A percentile compares a stretch with the other conserved stretches of the same genome.
phyloP scores from a whole-genome alignment of 2,329 filamentous ascomycete species.

The Diplodia seriata region DNA sequence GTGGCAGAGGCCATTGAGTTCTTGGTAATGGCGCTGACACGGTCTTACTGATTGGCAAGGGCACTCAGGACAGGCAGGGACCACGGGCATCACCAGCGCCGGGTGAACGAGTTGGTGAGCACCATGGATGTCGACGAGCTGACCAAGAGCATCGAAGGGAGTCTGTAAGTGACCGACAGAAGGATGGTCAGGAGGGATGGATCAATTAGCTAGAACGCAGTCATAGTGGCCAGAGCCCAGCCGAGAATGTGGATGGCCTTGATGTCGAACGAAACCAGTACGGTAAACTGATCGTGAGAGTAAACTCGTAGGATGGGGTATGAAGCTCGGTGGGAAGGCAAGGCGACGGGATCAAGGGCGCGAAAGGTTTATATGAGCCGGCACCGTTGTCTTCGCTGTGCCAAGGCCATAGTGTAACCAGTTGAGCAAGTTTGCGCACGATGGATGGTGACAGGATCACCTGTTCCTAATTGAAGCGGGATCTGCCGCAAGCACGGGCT shows the following conservation, averaged over 20 bases:
- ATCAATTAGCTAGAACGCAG: not conserved
- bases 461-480: not conserved
- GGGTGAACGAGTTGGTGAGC: not conserved
- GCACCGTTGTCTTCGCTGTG: too few species aligned
- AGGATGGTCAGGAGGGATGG: not conserved
- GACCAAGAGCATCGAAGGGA: not conserved
- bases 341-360: not conserved
- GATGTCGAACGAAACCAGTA: not conserved
- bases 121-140: not conserved
- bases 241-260: not conserved
- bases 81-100: not conserved
- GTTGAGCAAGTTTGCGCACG: conserved; percentile 26
- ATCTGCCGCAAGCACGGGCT: not conserved
- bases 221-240: not conserved
- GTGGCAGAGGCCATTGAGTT: not conserved
- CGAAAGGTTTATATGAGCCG: not conserved
- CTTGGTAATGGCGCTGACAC: not conserved
- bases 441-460: not conserved
- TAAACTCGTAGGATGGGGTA: not conserved
- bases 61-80: conserved; percentile 24
- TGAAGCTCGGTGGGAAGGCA: not conserved
- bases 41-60: conserved; percentile 29
- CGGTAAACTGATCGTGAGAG: not conserved
- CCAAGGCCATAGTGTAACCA: not conserved
- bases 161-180: not conserved